Percentiles rank a stretch among this genome's conserved stretches.
Evolutionary conservation across 2,329 filamentous ascomycete species (phyloP).

Genomic region (Xylaria sp.): DNA sequence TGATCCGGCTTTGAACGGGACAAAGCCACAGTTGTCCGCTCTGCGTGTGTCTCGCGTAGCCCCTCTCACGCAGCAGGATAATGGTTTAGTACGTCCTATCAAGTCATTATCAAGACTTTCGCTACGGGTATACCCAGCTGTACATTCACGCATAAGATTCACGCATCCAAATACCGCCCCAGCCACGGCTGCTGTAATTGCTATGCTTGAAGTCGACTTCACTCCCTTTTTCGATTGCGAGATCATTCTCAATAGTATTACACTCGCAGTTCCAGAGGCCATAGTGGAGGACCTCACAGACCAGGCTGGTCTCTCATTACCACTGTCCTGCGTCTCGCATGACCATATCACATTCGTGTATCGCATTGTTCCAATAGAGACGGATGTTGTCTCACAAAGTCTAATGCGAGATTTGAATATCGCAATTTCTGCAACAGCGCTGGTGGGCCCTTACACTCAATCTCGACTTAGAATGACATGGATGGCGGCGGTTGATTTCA

Average conservation of each 20-base stretch:
- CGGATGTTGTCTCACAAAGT: slow-evolving; percentile 53
- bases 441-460: slow-evolving; percentile 57
- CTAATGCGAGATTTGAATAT: slow-evolving; percentile 62
- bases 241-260: slow-evolving; percentile 64
- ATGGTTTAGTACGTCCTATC: slow-evolving; percentile 67
- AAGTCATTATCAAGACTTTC: slow-evolving; percentile 66
- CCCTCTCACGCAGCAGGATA: slow-evolving; percentile 64
- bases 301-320: slow-evolving; percentile 56
- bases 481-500: slow-evolving; percentile 73
- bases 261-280: slow-evolving; percentile 63
- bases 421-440: slow-evolving; percentile 63
- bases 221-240: slow-evolving; percentile 72
- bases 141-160: slow-evolving; percentile 76
- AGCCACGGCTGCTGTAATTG: slow-evolving; percentile 66
- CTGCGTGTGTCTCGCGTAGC: slow-evolving; percentile 76
- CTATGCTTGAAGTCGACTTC: slow-evolving; percentile 75
- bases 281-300: slow-evolving; percentile 63
- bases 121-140: slow-evolving; percentile 68
- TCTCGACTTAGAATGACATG: slow-evolving; percentile 69
- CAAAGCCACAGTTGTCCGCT: slow-evolving; percentile 72
- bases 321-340: slow-evolving; percentile 68
- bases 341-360: slow-evolving; percentile 80
- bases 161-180: slow-evolving; percentile 66
- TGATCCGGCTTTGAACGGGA: slow-evolving; percentile 66
- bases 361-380: slow-evolving; percentile 60